Evolutionary conservation across 352 stramenopile genomes (phyloP).

Genomic region (Pythium rhizo-oryzae): DNA sequence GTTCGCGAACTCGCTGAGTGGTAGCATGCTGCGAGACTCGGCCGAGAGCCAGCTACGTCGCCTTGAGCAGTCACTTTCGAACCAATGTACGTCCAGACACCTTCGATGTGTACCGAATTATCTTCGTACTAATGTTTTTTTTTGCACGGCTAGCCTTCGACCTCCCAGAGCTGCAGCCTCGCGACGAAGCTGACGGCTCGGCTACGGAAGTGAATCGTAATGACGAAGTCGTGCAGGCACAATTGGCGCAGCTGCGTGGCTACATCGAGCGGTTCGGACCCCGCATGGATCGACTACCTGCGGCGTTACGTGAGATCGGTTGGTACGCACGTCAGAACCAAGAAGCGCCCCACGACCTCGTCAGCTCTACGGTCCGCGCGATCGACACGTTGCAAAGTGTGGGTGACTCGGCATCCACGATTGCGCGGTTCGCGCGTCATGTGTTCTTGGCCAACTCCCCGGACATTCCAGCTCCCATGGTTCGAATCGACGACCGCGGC

Average conservation of each 20-base stretch:
- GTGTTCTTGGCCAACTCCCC: conserved; percentile 33
- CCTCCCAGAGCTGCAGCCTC: conserved; percentile 16
- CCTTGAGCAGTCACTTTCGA: conserved; percentile 18
- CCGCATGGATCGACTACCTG: conserved; percentile 26
- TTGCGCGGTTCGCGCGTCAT: conserved; percentile 29
- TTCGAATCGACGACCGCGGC: conserved; percentile 28
- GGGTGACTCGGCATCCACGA: conserved; percentile 27
- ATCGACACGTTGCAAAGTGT: conserved; percentile 32
- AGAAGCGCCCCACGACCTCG: conserved; percentile 26
- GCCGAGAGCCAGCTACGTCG: conserved; percentile 25
- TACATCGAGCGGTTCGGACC: conserved; percentile 23
- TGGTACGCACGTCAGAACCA: conserved; percentile 21
- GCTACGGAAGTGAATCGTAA: conserved; percentile 13
- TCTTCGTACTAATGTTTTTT: background rate
- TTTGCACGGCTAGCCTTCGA: conserved; percentile 12
- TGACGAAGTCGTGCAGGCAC: conserved; percentile 16
- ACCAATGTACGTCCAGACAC: conserved; percentile 8
- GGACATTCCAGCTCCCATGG: conserved; percentile 19
- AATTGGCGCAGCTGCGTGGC: conserved; percentile 19
- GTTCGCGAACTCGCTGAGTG: conserved; percentile 18
- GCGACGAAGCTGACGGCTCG: conserved; percentile 8
- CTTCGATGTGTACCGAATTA: background rate
- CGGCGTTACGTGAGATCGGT: conserved; percentile 25
- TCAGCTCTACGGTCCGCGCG: conserved; percentile 27
- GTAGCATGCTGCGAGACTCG: conserved; percentile 26